phyloP scores from a whole-genome alignment of 2,329 filamentous ascomycete genomes.

The Colletotrichum cordylinicola region DNA sequence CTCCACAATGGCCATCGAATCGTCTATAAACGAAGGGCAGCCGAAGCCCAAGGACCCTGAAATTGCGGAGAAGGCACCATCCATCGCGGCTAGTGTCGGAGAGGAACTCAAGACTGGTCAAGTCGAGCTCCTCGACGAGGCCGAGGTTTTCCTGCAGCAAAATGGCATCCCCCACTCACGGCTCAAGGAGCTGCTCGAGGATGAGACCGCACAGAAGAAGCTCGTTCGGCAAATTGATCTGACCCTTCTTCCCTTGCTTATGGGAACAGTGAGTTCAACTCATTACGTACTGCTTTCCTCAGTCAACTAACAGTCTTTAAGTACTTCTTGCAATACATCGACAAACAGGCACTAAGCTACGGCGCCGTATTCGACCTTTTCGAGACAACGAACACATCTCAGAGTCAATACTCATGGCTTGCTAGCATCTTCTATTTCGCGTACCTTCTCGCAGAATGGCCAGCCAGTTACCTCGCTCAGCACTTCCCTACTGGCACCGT shows the following conservation, averaged over 20 bases:
- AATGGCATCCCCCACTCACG: conserved; percentile 48
- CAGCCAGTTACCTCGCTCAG: conserved; percentile 15
- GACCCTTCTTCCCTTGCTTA: conserved; percentile 23
- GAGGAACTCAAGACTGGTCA: conserved; percentile 2
- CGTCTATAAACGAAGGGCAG: not conserved
- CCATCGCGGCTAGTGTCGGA: not conserved
- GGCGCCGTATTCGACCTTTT: conserved; percentile 28
- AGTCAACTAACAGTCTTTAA: not conserved
- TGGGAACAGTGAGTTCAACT: not conserved
- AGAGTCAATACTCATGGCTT: conserved; percentile 36
- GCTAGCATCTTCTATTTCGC: conserved; percentile 36
- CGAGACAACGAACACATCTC: conserved; percentile 31
- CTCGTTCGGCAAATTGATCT: not conserved
- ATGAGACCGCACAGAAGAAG: conserved; percentile 33
- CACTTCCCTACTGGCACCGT: conserved; percentile 22
- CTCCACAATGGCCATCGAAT: conserved; percentile 6
- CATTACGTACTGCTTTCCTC: not conserved
- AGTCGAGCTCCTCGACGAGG: conserved; percentile 47
- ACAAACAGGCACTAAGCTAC: conserved; percentile 39
- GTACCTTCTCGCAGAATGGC: conserved; percentile 33
- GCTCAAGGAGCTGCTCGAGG: conserved; percentile 48
- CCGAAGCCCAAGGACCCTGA: not conserved
- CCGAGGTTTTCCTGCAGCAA: conserved; percentile 52
- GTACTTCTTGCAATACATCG: conserved; percentile 17
- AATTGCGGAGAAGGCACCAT: conserved; percentile 10